These are phyloP conservation scores for Trametes cinnabarina DNA, from an alignment of 768 basidiomycete genomes.

Conservation along the genomic window DNA sequence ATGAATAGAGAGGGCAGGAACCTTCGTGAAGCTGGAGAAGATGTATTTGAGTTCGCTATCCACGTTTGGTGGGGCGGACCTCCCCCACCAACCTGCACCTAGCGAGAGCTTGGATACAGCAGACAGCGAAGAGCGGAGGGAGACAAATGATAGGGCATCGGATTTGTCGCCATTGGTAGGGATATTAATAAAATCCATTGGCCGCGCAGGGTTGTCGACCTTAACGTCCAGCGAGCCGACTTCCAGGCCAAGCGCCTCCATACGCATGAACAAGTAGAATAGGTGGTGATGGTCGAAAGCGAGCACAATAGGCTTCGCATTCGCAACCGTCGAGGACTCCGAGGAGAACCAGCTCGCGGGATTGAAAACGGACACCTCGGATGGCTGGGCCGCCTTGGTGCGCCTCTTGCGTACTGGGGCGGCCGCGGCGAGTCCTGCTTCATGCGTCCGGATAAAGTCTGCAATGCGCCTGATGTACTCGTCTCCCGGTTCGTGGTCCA, in stretches of 20 bases:
- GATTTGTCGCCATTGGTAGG: slow-evolving; percentile 57
- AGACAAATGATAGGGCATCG: slow-evolving; percentile 71
- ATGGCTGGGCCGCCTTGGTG: slow-evolving; percentile 22
- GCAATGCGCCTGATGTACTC: slow-evolving; percentile 71
- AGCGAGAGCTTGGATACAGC: slow-evolving; percentile 74
- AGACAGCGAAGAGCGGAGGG: slow-evolving; percentile 74
- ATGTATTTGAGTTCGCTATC: slow-evolving; percentile 81
- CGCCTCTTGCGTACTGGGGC: slow-evolving; percentile 52
- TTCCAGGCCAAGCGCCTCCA: slow-evolving; percentile 76
- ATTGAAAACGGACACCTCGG: slow-evolving; percentile 45
- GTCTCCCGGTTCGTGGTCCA: slow-evolving; percentile 67
- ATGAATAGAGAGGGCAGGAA: slow-evolving; percentile 72
- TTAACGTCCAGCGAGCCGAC: slow-evolving; percentile 80
- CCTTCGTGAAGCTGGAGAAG: slow-evolving; percentile 87
- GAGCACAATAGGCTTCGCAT: slow-evolving; percentile 63
- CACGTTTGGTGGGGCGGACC: slow-evolving; percentile 52
- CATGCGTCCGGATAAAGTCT: slow-evolving; percentile 69
- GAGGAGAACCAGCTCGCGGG: slow-evolving; percentile 59
- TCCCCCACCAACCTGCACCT: slow-evolving; percentile 70
- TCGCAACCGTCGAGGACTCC: slow-evolving; percentile 32
- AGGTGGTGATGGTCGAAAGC: slow-evolving; percentile 77
- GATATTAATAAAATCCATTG: slow-evolving; percentile 71
- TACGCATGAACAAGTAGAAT: slow-evolving; percentile 83
- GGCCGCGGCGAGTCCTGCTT: slow-evolving; percentile 68
- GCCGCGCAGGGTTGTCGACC: slow-evolving; percentile 69